Base-by-base conservation (phyloP, 192 early-diverging fungal species). In the Gonapodya sp. region DNA sequence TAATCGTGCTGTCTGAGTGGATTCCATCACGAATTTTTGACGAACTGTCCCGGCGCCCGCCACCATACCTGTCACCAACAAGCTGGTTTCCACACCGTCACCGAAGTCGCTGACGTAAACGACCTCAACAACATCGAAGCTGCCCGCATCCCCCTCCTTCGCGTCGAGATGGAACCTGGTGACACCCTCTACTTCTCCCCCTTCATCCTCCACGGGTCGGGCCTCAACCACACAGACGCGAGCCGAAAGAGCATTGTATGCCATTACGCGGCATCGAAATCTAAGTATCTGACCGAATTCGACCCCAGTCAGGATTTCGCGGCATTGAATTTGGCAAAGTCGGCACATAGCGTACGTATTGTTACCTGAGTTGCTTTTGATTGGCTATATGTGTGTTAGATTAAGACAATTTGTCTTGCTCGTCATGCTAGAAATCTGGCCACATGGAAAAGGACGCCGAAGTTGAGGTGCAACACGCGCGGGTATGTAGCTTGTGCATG, bases 131-230 rank as follows among this genome's bases (percentile, higher is more conserved):
- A 77, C 75, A 33, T 34, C 75, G 75, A 77, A 33, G 18, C 16
- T 8, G 75, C 30, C 31, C 18, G 34, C 18, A 77, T 18, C 30
- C 16, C 16, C 30, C 75, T 77, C 2, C 18, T 77, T 8, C 34
- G 18, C 34, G 75, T 34, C 31, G 75, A 77, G 31, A 77, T 77
- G 75, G 75, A 18, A 34, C 75, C 75, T 34, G 75, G 75, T 16
- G 75, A 77, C 75, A 77, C 75, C 18, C 18, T 77, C 8, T 77
- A 32, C 75, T 77, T 77, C 30, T 77, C 18, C 75, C 75, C 46
- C 46, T 24, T 64, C 8, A 8, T 77, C 75, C 18, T 77, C 8
- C 75, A 77, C 75, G 75, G 75, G 30, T 77, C 75, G 8, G 75
- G 75, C 8, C 34, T 77, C 8, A 77, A 77, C 75, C 2, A 34